A percentile compares a stretch with the other conserved stretches of the same genome.
Evolutionary conservation across 1,284 basidiomycete species (phyloP).

Genomic region (Cryptococcus sp.): DNA sequence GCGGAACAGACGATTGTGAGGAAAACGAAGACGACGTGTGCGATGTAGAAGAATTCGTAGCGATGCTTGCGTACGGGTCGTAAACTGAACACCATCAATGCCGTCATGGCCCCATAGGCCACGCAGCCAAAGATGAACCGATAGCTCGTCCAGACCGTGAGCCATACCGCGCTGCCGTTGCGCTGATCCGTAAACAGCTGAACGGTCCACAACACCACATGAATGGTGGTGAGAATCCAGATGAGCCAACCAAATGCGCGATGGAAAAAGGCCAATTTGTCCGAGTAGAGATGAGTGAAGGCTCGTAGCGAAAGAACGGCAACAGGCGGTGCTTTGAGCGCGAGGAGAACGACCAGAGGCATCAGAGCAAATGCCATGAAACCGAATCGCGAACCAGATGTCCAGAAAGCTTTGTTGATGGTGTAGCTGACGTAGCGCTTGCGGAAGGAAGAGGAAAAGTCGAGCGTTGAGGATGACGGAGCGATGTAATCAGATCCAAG

Average conservation of each 20-base stretch:
- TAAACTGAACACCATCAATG: conserved; percentile 67
- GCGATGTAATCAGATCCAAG: conserved; percentile 75
- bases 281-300: conserved; percentile 70
- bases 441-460: conserved; percentile 42
- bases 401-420: conserved; percentile 76
- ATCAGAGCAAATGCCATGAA: conserved; percentile 76
- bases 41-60: conserved; percentile 76
- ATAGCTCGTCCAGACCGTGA: conserved; percentile 66
- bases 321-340: conserved; percentile 78
- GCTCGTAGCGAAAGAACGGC: conserved; percentile 73
- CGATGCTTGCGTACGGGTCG: conserved; percentile 65
- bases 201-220: conserved; percentile 74
- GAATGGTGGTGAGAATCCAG: conserved; percentile 68
- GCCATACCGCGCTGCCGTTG: conserved; percentile 61
- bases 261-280: conserved; percentile 74
- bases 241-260: conserved; percentile 72
- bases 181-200: conserved; percentile 65
- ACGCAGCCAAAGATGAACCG: conserved; percentile 75
- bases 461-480: conserved; percentile 60
- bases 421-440: conserved; percentile 59
- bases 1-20: conserved; percentile 65
- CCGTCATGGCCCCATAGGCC: conserved; percentile 70
- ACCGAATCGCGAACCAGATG: conserved; percentile 70
- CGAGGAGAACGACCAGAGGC: conserved; percentile 74
- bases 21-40: conserved; percentile 69